Conservation (phyloP, 2,329 filamentous ascomycete species). For the Knoxdaviesia capensis region DNA sequence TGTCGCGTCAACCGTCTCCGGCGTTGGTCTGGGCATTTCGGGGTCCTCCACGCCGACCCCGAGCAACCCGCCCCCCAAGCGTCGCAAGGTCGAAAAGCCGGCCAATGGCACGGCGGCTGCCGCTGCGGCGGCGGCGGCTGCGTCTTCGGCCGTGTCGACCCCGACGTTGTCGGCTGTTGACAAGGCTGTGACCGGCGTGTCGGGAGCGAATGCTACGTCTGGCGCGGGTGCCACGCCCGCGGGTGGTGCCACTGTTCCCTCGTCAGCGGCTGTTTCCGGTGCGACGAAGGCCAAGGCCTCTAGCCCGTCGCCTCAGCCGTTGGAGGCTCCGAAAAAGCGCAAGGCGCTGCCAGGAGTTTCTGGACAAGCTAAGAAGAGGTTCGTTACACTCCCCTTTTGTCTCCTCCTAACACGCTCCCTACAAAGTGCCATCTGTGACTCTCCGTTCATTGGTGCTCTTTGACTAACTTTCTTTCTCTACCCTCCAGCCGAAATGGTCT, state of each 20-base stretch:
- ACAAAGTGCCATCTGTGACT: background rate
- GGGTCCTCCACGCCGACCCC: constrained; percentile 17
- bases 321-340: constrained; percentile 51
- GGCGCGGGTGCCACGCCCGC: constrained; percentile 18
- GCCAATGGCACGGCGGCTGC: background rate
- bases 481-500: constrained; percentile 13
- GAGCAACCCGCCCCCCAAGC: constrained; percentile 40
- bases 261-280: constrained; percentile 1
- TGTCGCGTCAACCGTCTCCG: constrained; percentile 25
- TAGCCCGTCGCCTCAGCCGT: constrained; percentile 50
- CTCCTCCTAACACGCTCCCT: background rate
- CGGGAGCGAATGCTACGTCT: constrained; percentile 7
- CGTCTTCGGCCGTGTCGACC: constrained; percentile 20
- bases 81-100: constrained; percentile 59
- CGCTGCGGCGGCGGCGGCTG: constrained; percentile 17
- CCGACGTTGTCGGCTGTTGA: background rate
- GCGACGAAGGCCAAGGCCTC: constrained; percentile 35
- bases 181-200: constrained; percentile 33
- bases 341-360: constrained; percentile 46
- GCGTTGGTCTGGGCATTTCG: constrained; percentile 44
- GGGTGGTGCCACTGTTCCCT: constrained; percentile 19
- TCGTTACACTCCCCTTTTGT: constrained; percentile 12
- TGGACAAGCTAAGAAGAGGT: constrained; percentile 64
- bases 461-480: constrained; percentile 6
- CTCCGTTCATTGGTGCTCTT: background rate